A percentile compares a stretch with the other conserved stretches of the same genome.
Conservation (phyloP, 805 yeast species). For the Metschnikowia noctiluminum region DNA sequence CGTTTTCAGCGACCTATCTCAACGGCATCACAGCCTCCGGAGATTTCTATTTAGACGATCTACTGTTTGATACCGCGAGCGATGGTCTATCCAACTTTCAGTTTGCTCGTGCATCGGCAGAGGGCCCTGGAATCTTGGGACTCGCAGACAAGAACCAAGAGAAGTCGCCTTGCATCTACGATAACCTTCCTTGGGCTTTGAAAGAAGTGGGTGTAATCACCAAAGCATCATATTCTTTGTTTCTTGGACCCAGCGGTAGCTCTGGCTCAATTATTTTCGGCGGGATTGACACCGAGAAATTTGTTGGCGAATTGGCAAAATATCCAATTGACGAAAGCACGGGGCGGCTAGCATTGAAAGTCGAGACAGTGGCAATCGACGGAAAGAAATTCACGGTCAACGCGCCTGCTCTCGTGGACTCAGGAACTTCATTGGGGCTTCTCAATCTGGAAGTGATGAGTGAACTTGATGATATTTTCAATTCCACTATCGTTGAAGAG, state of each 20-base stretch:
- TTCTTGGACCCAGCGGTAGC: constrained; percentile 40
- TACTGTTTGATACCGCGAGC: constrained; percentile 1
- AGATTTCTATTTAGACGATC: constrained; percentile 8
- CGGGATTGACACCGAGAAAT: constrained; percentile 41
- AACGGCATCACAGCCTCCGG: constrained; percentile 8
- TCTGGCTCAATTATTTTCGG: constrained; percentile 39
- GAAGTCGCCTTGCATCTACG: constrained; percentile 5
- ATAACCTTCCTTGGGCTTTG: constrained; percentile 62
- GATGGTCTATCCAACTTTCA: constrained; percentile 9
- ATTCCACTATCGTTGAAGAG: constrained; percentile 5
- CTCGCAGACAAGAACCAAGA: constrained; percentile 12
- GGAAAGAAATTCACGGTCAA: constrained; percentile 7
- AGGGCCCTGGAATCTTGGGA: constrained; percentile 11
- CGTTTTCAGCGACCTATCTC: constrained; percentile 7
- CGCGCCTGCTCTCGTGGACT: constrained; percentile 12
- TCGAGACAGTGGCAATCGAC: constrained; percentile 5
- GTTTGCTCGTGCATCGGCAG: constrained; percentile 8
- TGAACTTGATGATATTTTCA: constrained; percentile 11
- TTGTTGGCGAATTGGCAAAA: constrained; percentile 15
- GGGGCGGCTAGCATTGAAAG: constrained; percentile 5
- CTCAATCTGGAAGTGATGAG: constrained; percentile 7
- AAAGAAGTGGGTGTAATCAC: constrained; percentile 54
- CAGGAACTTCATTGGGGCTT: constrained; percentile 14
- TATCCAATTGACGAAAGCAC: constrained; percentile 9
- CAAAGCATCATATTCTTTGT: constrained; percentile 59